phyloP scores from a whole-genome alignment of 768 basidiomycete species.

The Calocybe gangraenosa region DNA sequence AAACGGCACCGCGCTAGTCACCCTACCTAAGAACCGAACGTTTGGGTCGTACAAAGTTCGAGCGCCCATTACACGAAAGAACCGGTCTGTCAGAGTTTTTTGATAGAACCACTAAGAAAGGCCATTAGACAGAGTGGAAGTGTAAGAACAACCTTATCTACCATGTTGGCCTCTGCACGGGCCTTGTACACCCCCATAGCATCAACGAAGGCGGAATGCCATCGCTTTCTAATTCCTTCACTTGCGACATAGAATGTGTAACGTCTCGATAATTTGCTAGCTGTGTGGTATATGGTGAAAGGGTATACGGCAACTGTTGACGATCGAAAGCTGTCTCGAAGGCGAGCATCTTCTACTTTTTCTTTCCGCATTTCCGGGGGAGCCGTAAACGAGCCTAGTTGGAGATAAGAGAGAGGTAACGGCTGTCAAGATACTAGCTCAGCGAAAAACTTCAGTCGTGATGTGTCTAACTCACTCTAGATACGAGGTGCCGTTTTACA shows the following conservation, averaged over 20 bases:
- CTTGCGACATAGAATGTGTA: conserved; percentile 71
- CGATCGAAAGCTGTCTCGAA: conserved; percentile 53
- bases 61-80: conserved; percentile 49
- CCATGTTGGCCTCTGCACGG: conserved; percentile 71
- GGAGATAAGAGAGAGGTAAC: conserved; percentile 75
- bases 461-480: conserved; percentile 48
- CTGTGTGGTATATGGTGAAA: conserved; percentile 73
- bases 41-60: conserved; percentile 25
- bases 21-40: conserved; percentile 49
- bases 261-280: conserved; percentile 46
- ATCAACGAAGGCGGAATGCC: conserved; percentile 58
- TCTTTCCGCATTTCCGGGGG: conserved; percentile 63
- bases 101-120: conserved; percentile 62
- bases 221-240: conserved; percentile 55
- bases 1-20: conserved; percentile 59
- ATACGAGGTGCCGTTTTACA: conserved; percentile 51
- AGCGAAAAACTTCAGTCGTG: not conserved
- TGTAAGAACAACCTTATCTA: conserved; percentile 24
- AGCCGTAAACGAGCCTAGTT: conserved; percentile 58
- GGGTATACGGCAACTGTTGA: conserved; percentile 61
- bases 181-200: conserved; percentile 61
- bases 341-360: conserved; percentile 49
- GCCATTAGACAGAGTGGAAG: not conserved
- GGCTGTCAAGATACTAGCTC: conserved; percentile 46
- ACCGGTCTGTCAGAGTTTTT: conserved; percentile 52